Conservation (phyloP, 257 asterid species). For the Fraxinus anomala region DNA sequence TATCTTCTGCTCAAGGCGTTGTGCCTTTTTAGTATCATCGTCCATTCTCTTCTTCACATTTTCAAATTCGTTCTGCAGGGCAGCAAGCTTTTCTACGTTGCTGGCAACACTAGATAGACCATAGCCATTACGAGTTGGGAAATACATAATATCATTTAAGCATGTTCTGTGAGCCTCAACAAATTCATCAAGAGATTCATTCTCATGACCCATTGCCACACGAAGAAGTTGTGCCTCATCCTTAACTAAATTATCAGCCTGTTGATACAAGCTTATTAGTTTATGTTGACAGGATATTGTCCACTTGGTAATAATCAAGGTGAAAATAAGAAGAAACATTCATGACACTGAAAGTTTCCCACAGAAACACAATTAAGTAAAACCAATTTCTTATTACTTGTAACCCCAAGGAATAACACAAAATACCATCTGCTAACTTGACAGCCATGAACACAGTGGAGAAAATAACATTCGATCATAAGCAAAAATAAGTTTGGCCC, state of each 20-base stretch:
- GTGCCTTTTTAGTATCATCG: slow-evolving; percentile 86
- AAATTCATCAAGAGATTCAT: slow-evolving; percentile 70
- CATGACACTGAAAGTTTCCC: background rate
- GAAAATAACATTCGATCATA: background rate
- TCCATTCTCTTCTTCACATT: slow-evolving; percentile 85
- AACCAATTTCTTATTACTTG: background rate
- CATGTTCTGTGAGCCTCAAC: slow-evolving; percentile 83
- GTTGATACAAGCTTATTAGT: slow-evolving; percentile 23
- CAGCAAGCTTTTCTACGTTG: slow-evolving; percentile 74
- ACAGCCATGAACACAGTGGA: background rate
- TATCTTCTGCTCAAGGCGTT: slow-evolving; percentile 75
- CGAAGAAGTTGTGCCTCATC: slow-evolving; percentile 60
- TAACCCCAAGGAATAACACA: background rate
- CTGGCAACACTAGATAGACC: slow-evolving; percentile 93
- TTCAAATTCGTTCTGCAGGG: slow-evolving; percentile 83
- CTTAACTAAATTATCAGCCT: slow-evolving; percentile 77
- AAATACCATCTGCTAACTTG: background rate
- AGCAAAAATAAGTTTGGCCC: background rate
- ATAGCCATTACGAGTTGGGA: slow-evolving; percentile 77
- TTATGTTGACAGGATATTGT: background rate
- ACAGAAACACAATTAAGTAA: slow-evolving; percentile 9
- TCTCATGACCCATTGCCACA: slow-evolving; percentile 86
- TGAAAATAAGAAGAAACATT: background rate
- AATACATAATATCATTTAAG: slow-evolving; percentile 79
- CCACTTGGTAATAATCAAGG: background rate